A percentile compares a stretch with the other conserved stretches of the same genome.
Evolutionary conservation across 768 basidiomycete species (phyloP).

Genomic region (Trametopsis cervina): DNA sequence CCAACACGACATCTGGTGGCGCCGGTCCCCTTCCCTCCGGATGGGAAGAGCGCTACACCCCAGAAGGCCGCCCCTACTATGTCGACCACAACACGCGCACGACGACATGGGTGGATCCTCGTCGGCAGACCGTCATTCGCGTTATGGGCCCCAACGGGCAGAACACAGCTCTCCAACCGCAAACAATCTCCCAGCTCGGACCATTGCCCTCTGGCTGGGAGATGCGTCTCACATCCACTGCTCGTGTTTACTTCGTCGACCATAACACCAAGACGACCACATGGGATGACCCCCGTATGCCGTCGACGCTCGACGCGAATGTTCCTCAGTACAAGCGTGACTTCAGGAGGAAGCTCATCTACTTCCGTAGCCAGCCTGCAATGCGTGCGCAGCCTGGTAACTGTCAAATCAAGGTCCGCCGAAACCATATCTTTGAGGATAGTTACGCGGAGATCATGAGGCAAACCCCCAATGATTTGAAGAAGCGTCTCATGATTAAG

Average conservation of each 20-base stretch:
- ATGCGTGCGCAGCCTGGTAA: constrained; percentile 98
- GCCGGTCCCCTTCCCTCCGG: constrained; percentile 88
- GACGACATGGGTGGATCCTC: constrained; percentile 99
- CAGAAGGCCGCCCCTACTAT: constrained; percentile 97
- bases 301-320: constrained; percentile 91
- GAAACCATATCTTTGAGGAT: constrained; percentile 99
- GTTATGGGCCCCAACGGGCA: constrained; percentile 94
- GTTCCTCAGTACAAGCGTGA: constrained; percentile 99
- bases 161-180: constrained; percentile 82
- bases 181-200: constrained; percentile 94
- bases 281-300: constrained; percentile 97
- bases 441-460: constrained; percentile 99
- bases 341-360: constrained; percentile 98
- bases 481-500: constrained; percentile 99
- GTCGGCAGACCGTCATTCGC: constrained; percentile 92
- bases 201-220: constrained; percentile 99
- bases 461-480: constrained; percentile 95
- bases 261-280: constrained; percentile 99
- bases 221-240: constrained; percentile 97
- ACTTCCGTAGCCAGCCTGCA: constrained; percentile 98
- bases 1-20: constrained; percentile 59
- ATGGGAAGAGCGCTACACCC: constrained; percentile 99
- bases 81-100: constrained; percentile 99
- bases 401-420: constrained; percentile 96
- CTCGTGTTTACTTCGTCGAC: constrained; percentile 98